Base-by-base conservation (phyloP, 2,329 filamentous ascomycete genomes). In the Aureobasidium vineae region DNA sequence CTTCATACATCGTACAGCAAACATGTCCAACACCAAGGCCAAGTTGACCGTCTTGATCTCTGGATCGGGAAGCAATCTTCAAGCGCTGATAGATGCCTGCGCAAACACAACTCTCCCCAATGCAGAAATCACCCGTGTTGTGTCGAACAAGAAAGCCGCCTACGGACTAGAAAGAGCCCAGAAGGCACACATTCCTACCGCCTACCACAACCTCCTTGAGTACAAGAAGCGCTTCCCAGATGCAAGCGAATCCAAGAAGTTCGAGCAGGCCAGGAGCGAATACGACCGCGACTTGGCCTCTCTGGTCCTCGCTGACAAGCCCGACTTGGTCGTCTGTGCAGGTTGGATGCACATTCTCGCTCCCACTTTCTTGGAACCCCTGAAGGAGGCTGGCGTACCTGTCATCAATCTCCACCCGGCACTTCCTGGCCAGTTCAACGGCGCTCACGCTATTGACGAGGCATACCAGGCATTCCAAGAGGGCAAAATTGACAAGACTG, bases 311-410 rank as follows among this genome's bases (percentile, higher is more conserved):
- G 75, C 78, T 5, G 84, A 89, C 69, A 78, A 78, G 66, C 91
- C 92, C 0, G 85, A 93, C 65, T 77, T 96, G 65, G 86, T 96
- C 57, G 88, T 95, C 10, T 90, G 92, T 70, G 88, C 90, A 3
- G 92, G 92, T 2, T 96, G 90, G 84, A 96, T 96, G 91, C 88
- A 95, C 75, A 88, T 96, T 66, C 84, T 96, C 57, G 88, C 87
- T 0, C 80, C 82, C 2, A 79, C 82, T 1, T 95, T 96, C 75
- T 80, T 96, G 56, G 82, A 84, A 10, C 90, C 91, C 1, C 74
- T 96, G 8, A 82, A 85, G 40, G 79, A 76, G 15, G 85, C 82
- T 0, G 84, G 83, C 0, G 81, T 94, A 41, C 84, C 83, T 28
- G 87, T 94, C 52, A 93, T 96, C 73, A 96, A 96, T 75, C 78